Base-by-base conservation (phyloP, 352 stramenopile species). In the Phytophthora ohioensis region DNA sequence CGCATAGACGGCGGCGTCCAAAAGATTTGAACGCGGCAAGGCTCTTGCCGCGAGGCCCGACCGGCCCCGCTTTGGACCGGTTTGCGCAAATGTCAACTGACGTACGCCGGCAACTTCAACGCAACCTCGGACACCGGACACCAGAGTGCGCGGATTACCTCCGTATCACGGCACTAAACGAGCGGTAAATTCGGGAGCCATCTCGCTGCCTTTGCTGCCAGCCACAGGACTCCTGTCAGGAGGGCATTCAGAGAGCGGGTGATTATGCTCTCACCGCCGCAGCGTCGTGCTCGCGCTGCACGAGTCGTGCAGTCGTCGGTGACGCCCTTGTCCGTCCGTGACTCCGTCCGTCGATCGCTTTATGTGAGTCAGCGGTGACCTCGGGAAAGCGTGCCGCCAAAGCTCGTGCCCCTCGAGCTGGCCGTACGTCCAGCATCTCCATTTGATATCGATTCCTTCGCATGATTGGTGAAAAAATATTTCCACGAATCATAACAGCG, bases 201-300 rank as follows among this genome's bases (percentile, higher is more conserved):
- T 51, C 34, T 17, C 35, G 9, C 54, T 13, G 39, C 15, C 11
- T n/a, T 55, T 21, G 27, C 34, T 10, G 4, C 8, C 35, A 54
- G 46, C 53, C 62, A 64, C 63, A 64, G 39, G 12, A 13, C 38
- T 21, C 7, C 17, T 11, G 12, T 45, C 39, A 11, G 57, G 56
- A 71, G 39, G 64, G 7, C 39, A 71, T 60, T 66, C 64, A 71
- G 56, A 71, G 64, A 71, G 30, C 60, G 60, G 60, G 36, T 36
- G 38, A 66, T 42, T 32, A 53, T 67, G 59, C 7, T 17, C 9
- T 39, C 60, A 21, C 38, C 31, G 15, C 27, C 30, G 30, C 27
- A 5, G 27, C 12, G n/a, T 47, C 10, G 41, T 21, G 30, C 53
- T 57, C 46, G 62, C 64, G 43, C 42, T 9, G 13, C 15, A 46